Base-by-base conservation (phyloP, 2,329 filamentous ascomycete genomes). In the Hymenoscyphus fructigenus region DNA sequence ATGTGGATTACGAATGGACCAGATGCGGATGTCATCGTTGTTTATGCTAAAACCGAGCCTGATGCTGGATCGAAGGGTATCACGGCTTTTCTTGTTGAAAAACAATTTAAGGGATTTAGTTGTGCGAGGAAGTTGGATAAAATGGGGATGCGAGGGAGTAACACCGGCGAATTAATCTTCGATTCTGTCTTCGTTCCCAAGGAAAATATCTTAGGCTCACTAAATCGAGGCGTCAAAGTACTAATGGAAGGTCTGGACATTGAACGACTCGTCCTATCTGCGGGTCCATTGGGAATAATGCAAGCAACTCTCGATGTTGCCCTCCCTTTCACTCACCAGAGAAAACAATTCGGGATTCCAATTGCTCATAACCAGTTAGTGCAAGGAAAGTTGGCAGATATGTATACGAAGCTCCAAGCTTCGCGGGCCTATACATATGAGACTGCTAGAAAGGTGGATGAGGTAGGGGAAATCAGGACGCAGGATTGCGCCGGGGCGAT, bases 1-100 rank as follows among this genome's bases (percentile, higher is more conserved):
- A 97, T 98, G 94, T 99, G 94, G 94, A 99, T 99, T 76, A 99
- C 94, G 67, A 99, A 99, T 78, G 92, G 94, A 4, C 94, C 94
- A 0, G 93, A 98, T 76, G 95, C 95, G n/a, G 86, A 97, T 77
- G 83, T 90, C 53, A 88, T 98, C 63, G 88, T 99, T 62, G 93
- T 99, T n/a, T 99, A 99, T 77, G 94, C 94, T 62, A 98, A 98
- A 83, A 97, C 94, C 0, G 85, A 89, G 65, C 93, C 93, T 0
- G 85, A 89, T 14, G 88, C 86, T 66, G 92, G 82, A 1, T 92
- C 90, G 69, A 96, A 94, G 79, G 95, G 95, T 64, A 97, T 99
- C 77, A 97, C 94, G 0, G 94, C 94, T 7, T 97, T 98, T 80
- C 84, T 99, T 38, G 91, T 98, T 47, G 89, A 96, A 71, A 84